Conservation (phyloP, 2,329 filamentous ascomycete species). For the Cryphonectria parasitica region DNA sequence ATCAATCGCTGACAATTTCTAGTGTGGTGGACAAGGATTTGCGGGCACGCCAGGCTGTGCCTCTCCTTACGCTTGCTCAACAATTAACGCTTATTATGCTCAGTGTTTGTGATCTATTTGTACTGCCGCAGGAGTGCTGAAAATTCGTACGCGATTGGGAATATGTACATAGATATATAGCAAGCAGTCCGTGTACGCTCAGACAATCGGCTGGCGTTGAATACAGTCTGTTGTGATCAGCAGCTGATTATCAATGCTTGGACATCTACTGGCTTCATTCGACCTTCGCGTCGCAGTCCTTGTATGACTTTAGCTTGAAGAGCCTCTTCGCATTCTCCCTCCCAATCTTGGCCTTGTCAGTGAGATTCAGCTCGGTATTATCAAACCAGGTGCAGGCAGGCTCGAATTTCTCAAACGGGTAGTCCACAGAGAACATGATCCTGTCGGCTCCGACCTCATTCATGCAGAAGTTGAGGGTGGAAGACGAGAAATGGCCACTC, state of each 20-base stretch:
- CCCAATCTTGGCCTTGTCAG: constrained; percentile 14
- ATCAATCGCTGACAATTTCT: background rate
- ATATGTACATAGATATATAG: background rate
- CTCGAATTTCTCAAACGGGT: constrained; percentile 35
- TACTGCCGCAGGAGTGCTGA: background rate
- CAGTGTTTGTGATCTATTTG: constrained; percentile 4
- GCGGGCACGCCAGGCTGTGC: constrained; percentile 10
- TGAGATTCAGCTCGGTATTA: constrained; percentile 19
- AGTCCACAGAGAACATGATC: constrained; percentile 35
- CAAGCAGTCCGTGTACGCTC: background rate
- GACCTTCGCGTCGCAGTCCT: constrained; percentile 13
- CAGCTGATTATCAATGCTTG: background rate
- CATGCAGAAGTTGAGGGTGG: constrained; percentile 33
- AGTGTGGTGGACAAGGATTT: constrained; percentile 19
- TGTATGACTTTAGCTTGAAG: constrained; percentile 1
- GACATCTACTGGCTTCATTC: background rate
- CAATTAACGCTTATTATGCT: constrained; percentile 13
- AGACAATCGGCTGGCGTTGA: background rate
- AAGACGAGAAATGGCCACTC: constrained; percentile 35
- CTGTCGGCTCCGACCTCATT: constrained; percentile 32
- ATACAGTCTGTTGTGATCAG: background rate
- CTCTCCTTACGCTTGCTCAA: constrained; percentile 17
- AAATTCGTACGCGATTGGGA: background rate
- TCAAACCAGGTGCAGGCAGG: constrained; percentile 36
- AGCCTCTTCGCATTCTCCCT: constrained; percentile 27